phyloP scores from a whole-genome alignment of 2,329 filamentous ascomycete genomes.

The Pseudopyricularia javanii region DNA sequence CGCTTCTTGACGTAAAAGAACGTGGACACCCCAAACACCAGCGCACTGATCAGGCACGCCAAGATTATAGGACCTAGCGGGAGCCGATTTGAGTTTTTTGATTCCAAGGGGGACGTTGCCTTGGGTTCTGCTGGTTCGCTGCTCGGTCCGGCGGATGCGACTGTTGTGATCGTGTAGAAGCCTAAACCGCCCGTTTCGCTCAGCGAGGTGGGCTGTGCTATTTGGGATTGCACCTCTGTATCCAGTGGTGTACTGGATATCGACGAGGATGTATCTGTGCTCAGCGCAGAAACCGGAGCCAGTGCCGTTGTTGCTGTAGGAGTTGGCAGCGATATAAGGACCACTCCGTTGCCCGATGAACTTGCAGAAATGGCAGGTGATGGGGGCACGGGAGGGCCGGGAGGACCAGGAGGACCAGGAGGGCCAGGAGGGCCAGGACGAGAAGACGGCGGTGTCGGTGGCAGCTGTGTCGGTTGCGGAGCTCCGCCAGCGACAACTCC shows the following conservation, averaged over 20 bases:
- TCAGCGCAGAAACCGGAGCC: background rate
- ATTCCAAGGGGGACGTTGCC: background rate
- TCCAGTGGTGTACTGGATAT: too few species aligned
- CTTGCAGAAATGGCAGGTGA: too few species aligned
- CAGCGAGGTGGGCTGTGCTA: background rate
- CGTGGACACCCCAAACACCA: background rate
- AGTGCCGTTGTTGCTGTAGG: background rate
- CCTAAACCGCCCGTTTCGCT: background rate
- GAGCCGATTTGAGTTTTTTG: background rate
- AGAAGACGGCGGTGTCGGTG: background rate
- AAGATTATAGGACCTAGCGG: background rate
- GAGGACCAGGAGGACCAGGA: background rate
- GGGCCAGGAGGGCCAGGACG: too few species aligned
- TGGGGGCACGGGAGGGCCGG: background rate
- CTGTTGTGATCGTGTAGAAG: background rate
- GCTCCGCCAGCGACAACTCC: conserved; percentile 12
- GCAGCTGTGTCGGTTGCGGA: background rate
- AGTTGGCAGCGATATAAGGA: background rate
- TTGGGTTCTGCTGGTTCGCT: background rate
- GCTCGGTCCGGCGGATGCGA: background rate
- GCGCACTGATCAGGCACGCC: background rate
- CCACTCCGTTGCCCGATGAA: background rate
- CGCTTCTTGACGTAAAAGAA: background rate
- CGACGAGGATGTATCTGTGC: background rate
- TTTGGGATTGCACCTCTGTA: background rate